Evolutionary conservation across 129 eudicot species (phyloP).

Genomic region (Kitagawia praeruptora): DNA sequence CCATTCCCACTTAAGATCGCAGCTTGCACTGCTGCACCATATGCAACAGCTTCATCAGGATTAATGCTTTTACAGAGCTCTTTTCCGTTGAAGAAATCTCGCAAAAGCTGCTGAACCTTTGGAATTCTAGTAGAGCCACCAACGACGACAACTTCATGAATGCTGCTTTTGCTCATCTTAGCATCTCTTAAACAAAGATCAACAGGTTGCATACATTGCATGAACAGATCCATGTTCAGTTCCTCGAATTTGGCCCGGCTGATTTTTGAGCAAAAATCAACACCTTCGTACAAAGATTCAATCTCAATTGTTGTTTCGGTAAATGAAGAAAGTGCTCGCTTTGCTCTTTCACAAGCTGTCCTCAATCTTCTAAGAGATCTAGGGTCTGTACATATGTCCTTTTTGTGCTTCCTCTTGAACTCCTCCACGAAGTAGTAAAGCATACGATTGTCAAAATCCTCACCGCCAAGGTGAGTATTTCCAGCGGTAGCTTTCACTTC

Average conservation of each 20-base stretch:
- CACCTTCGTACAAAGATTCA: conserved; percentile 32
- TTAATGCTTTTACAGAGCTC: conserved; percentile 1
- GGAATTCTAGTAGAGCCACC: conserved; percentile 7
- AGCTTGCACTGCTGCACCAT: conserved; percentile 2
- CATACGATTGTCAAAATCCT: conserved; percentile 35
- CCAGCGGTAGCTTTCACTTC: conserved; percentile 32
- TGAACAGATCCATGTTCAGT: background rate
- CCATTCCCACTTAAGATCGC: conserved; percentile 2
- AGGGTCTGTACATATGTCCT: conserved; percentile 19
- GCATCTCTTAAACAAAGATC: background rate
- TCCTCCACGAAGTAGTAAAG: conserved; percentile 34
- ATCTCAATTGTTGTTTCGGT: conserved; percentile 28
- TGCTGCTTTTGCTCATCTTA: background rate
- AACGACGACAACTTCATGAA: conserved; percentile 6
- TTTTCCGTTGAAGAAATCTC: background rate
- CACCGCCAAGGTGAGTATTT: conserved; percentile 38
- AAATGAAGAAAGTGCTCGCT: conserved; percentile 27
- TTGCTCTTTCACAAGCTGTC: conserved; percentile 18
- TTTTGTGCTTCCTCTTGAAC: conserved; percentile 26
- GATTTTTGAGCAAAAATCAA: conserved; percentile 23
- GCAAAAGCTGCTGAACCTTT: background rate
- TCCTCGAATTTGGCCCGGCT: conserved; percentile 3
- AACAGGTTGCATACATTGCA: background rate
- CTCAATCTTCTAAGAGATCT: conserved; percentile 25
- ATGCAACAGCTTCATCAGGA: conserved; percentile 3